Evolutionary conservation across 176 grass and related monocot genomes (phyloP).

Genomic region (Carex pumila): DNA sequence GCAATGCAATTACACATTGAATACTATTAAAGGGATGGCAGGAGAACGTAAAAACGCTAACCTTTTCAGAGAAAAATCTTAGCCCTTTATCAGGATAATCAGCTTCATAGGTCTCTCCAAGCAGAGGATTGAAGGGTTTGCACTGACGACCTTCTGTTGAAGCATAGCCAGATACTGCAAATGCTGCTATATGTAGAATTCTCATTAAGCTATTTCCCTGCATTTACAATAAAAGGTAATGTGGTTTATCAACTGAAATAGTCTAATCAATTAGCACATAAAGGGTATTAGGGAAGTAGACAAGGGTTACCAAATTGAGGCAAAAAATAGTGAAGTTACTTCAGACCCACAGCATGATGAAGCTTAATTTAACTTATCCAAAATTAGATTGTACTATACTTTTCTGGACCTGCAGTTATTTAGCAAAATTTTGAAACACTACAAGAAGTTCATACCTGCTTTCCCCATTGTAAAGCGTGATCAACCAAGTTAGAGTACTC

Average conservation of each 20-base stretch:
- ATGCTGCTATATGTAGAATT: conserved; percentile 76
- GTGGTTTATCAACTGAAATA: background rate
- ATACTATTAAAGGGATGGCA: background rate
- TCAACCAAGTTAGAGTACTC: conserved; percentile 91
- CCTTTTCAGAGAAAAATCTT: conserved; percentile 96
- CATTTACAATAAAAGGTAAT: conserved; percentile 12
- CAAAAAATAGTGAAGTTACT: background rate
- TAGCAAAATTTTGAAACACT: background rate
- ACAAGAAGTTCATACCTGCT: conserved; percentile 41
- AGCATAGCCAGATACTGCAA: conserved; percentile 96
- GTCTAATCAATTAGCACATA: background rate
- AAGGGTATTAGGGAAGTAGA: background rate
- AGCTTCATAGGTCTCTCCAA: conserved; percentile 98
- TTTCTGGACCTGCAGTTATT: background rate
- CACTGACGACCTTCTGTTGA: conserved; percentile 95
- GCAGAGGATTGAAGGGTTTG: conserved; percentile 94
- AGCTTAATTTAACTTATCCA: background rate
- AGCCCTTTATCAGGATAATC: conserved; percentile 96
- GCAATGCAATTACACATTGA: background rate
- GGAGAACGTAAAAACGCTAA: background rate
- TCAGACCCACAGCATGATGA: background rate
- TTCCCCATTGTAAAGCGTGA: conserved; percentile 64
- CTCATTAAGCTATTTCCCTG: conserved; percentile 94
- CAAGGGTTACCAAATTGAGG: background rate
- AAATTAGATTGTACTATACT: background rate